Base-by-base conservation (phyloP, 2,329 filamentous ascomycete species). In the Neonectria sp. region DNA sequence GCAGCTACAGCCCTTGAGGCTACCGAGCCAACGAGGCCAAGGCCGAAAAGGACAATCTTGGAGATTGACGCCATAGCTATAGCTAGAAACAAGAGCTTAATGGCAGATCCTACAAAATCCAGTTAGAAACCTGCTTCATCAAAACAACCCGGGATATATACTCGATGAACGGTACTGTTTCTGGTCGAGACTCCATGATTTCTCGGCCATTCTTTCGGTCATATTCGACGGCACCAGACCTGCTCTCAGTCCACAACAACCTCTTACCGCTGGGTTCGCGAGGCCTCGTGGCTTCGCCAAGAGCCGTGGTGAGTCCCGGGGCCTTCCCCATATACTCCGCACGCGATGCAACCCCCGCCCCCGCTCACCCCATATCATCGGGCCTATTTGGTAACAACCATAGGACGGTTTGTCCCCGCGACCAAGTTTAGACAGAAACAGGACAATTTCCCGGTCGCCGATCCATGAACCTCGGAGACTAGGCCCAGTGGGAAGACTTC, bases 301-400 rank as follows among this genome's bases (percentile, higher is more conserved):
- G 57, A 31, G 51, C 40, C 21, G 33, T 52, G 9, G 21, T 46
- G 27, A 61, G 33, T 48, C 45, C 57, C 63, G 46, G 48, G 57
- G 24, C 24, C 25, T 57, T 51, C 58, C 58, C 59, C 63, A 56
- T 61, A 25, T 53, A 57, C 63, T 65, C 63, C 63, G 57, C 52
- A 48, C 11, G 17, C 29, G 61, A 48, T 65, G 63, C 57, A 33
- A 65, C 63, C 37, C 62, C 63, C 52, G 21, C 63, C 63, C 63
- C 63, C 57, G 63, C 63, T 65, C 57, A 65, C 51, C 45, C 57
- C 63, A 65, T 60, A 21, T 29, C 63, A 52, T 65, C 63, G 52
- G 63, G 63, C 63, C 63, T 65, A 61, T 57, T 65, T 45, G 4
- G 13, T 13, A 29, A 33, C 37, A 11, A 21, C 37, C 17, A 46